Evolutionary conservation across 352 stramenopile genomes (phyloP), one percentile per base, ranked within the genome.

Genomic region (Phytophthora brassicae): DNA sequence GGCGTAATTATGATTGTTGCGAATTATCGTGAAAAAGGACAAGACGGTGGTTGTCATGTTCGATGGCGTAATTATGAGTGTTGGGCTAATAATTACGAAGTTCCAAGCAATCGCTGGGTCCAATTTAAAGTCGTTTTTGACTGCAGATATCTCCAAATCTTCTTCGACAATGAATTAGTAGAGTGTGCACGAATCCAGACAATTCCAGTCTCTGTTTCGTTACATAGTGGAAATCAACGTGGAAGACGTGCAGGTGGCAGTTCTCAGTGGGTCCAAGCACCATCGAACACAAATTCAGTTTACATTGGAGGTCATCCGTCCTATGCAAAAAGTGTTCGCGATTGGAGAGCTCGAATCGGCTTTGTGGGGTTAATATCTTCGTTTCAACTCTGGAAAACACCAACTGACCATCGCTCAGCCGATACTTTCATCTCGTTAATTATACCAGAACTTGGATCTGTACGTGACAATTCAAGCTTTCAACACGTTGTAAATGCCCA

Each of bases 41-140:
- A 51, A 19, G 56, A 70, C 20, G 62, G 61, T 19, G 80, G 80
- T 1, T 87, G 78, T 43, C 72, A 64, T 13, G 62, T 90, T 28
- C 79, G 72, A 26, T 84, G 65, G 62, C 44, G 64, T 48, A 57
- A 56, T 1, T 72, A 62, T 39, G 76, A 85, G 44, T 87, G 74
- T 47, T 88, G 68, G 66, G 70, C 65, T 3, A 78, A 74, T n/a
- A 51, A 60, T 3, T 88, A 87, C 39, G 62, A 76, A 3, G 38
- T 90, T 6, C 81, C 78, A 0, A 79, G 64, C 24, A 81, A 81
- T 47, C 75, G 68, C 5, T 90, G 81, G 81, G 62, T 86, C 2
- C 24, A 68, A 8, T 56, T 90, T 23, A 56, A 47, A 22, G 57
- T 86, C 16, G 36, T 64, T 7, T 90, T 90, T 47, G 81, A 90